phyloP scores from a whole-genome alignment of 208 protist species.

The Angomonas desouzai region DNA sequence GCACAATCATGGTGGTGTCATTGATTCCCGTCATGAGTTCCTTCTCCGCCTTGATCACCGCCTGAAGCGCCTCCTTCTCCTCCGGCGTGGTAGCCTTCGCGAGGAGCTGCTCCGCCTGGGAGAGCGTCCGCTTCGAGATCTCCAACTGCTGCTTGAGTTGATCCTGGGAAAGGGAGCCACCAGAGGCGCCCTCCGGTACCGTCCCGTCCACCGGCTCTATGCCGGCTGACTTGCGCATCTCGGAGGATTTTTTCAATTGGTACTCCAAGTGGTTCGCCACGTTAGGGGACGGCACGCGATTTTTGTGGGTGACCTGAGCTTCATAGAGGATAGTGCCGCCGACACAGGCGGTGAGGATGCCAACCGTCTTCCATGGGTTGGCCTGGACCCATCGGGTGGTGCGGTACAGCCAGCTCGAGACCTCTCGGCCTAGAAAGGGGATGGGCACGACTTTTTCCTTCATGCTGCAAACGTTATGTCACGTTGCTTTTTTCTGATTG shows the following conservation, averaged over 20 bases:
- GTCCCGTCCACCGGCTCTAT: conserved; percentile 5
- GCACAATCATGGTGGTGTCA: conserved; percentile 71
- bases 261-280: conserved; percentile 86
- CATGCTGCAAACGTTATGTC: too few species aligned
- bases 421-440: conserved; percentile 71
- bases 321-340: conserved; percentile 67
- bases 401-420: conserved; percentile 80
- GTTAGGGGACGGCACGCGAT: conserved; percentile 76
- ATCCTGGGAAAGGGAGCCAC: background rate
- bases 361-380: conserved; percentile 49
- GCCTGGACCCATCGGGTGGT: conserved; percentile 61
- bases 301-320: conserved; percentile 72
- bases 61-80: conserved; percentile 46
- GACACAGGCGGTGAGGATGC: conserved; percentile 40
- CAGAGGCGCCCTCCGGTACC: background rate
- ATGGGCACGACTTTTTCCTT: conserved; percentile 82
- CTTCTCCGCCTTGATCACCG: conserved; percentile 59
- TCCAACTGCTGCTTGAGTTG: conserved; percentile 15
- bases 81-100: conserved; percentile 32
- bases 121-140: conserved; percentile 29
- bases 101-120: conserved; percentile 54
- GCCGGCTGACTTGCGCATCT: conserved; percentile 8
- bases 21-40: conserved; percentile 43
- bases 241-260: conserved; percentile 30
- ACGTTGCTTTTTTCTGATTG: too few species aligned